Percentiles rank a stretch among this genome's conserved stretches.
These are phyloP conservation scores for Tetradesmus obliquus DNA, from an alignment of 139 green algal genomes.

Conservation along the genomic window DNA sequence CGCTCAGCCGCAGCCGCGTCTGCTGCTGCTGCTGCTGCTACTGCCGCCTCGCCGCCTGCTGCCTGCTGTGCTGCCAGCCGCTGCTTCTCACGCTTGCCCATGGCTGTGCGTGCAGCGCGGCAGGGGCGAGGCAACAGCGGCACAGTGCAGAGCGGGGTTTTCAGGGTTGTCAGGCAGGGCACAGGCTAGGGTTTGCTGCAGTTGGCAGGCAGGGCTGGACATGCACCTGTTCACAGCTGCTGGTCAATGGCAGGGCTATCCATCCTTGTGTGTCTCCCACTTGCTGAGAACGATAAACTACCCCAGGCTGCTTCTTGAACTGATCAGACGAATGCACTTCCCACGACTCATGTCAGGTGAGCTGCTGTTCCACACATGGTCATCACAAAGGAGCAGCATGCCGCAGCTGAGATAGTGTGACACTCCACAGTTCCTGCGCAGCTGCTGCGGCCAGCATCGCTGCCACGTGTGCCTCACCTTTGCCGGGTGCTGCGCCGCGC, in stretches of 20 bases:
- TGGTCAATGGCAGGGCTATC: not conserved
- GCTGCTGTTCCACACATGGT: no score
- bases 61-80: constrained; percentile 50
- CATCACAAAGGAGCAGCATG: no score
- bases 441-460: not conserved
- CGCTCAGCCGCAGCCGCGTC: not conserved
- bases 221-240: not conserved
- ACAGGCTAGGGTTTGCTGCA: not conserved
- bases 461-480: not conserved
- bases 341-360: no score
- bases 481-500: constrained; percentile 19
- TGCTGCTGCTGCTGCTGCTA: not conserved
- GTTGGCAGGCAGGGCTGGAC: not conserved
- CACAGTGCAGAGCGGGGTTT: not conserved
- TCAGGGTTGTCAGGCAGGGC: not conserved
- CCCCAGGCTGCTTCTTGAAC: no score
- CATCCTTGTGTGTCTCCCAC: no score
- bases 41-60: not conserved
- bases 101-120: constrained; percentile 10
- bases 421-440: not conserved
- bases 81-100: constrained; percentile 62
- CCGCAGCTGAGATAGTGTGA: no score
- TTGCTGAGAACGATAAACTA: no score
- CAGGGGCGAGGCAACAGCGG: not conserved
- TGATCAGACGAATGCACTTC: no score